These are phyloP conservation scores for Pyrenopolyporus hunteri DNA, from an alignment of 495 filamentous ascomycete species.

Conservation along the genomic window DNA sequence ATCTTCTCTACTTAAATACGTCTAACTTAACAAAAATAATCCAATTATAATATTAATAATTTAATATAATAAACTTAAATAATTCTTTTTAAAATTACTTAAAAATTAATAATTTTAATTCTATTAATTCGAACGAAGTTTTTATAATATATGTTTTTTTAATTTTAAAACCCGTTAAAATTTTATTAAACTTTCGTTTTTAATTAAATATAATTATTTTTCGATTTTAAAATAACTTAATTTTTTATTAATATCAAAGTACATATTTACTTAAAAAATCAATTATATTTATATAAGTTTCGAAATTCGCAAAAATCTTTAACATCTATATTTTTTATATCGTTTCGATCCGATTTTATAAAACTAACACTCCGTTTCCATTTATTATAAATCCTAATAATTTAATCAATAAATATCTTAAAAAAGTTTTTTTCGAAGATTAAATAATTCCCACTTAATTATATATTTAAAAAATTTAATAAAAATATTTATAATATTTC, in stretches of 20 bases:
- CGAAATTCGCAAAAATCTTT: neutral
- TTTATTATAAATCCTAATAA: neutral
- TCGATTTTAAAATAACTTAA: neutral
- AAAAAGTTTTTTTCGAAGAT: neutral
- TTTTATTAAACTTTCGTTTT: neutral
- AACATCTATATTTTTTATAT: neutral
- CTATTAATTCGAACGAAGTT: too few relatives aligned
- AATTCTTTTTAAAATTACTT: neutral
- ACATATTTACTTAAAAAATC: neutral
- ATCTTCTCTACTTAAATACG: neutral
- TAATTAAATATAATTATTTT: neutral
- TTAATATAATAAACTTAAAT: neutral
- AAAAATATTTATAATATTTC: neutral
- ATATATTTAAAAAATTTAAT: neutral
- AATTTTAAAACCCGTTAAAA: neutral
- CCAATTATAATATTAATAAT: neutral
- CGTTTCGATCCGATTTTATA: neutral
- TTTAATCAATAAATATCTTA: neutral
- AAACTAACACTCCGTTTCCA: neutral
- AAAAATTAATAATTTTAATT: conserved; percentile 1
- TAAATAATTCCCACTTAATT: neutral
- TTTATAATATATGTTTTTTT: neutral
- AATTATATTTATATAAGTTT: neutral
- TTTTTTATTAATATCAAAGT: neutral
- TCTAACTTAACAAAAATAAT: neutral